A percentile compares a stretch with the other conserved stretches of the same genome.
These are phyloP conservation scores for Melanomma pulvis-pyrius DNA, from an alignment of 495 filamentous ascomycete genomes.

Conservation along the genomic window DNA sequence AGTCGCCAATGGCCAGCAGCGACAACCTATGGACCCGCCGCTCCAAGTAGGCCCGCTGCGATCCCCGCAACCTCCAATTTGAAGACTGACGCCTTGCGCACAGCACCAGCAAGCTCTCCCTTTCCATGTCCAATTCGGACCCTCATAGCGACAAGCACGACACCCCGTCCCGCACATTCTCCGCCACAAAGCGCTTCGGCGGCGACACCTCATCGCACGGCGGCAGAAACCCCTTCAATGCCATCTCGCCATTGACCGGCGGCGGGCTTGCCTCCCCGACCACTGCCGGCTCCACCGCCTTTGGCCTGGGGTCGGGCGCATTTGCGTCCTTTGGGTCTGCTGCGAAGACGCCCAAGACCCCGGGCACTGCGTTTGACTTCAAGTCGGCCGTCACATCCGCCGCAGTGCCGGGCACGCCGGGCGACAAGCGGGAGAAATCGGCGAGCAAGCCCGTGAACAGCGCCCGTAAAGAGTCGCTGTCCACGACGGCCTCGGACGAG, in stretches of 20 bases:
- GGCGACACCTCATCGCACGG: constrained; percentile 77
- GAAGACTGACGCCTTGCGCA: constrained; percentile 23
- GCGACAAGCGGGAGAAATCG: constrained; percentile 63
- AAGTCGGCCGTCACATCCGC: constrained; percentile 48
- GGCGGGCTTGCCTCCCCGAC: constrained; percentile 81
- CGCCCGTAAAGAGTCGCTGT: constrained; percentile 32
- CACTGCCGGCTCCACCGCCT: constrained; percentile 83
- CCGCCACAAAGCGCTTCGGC: constrained; percentile 71
- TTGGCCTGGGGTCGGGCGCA: constrained; percentile 90
- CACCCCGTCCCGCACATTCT: constrained; percentile 64
- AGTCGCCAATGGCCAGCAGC: constrained; percentile 54
- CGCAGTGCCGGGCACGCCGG: constrained; percentile 51
- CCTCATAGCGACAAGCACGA: constrained; percentile 64
- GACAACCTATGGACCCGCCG: constrained; percentile 87
- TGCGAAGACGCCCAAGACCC: constrained; percentile 83
- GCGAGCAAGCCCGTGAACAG: constrained; percentile 16
- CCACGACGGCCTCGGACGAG: constrained; percentile 35
- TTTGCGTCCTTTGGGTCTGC: constrained; percentile 94
- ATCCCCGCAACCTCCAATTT: constrained; percentile 18
- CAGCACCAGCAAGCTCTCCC: constrained; percentile 85
- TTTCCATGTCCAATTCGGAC: constrained; percentile 69
- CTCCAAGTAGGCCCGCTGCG: constrained; percentile 67
- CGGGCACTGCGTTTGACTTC: constrained; percentile 77
- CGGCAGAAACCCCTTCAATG: constrained; percentile 82
- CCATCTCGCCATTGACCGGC: constrained; percentile 69